A percentile compares a stretch with the other conserved stretches of the same genome.
Conservation (phyloP, 2,329 filamentous ascomycete genomes). For the Lecanicillium sp. region DNA sequence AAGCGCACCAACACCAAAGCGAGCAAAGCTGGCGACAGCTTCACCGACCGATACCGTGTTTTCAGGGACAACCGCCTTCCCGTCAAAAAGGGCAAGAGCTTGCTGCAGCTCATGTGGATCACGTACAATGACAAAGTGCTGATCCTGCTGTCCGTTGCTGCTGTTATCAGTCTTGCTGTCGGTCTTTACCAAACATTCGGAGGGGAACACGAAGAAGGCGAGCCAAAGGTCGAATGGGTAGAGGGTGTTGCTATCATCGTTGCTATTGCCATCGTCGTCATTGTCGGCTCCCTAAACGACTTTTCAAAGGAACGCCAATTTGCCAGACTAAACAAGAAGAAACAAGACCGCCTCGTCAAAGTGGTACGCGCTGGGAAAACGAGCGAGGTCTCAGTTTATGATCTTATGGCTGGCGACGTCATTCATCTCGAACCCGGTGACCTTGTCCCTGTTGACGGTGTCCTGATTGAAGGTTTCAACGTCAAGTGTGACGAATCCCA, state of each 20-base stretch:
- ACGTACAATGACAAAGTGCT: constrained; percentile 79
- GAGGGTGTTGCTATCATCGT: constrained; percentile 76
- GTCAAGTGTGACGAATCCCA: constrained; percentile 73
- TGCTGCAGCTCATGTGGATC: constrained; percentile 70
- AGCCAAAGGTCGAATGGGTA: constrained; percentile 64
- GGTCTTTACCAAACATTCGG: constrained; percentile 71
- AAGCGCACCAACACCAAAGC: constrained; percentile 8
- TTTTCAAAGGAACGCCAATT: constrained; percentile 77
- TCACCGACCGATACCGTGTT: constrained; percentile 59
- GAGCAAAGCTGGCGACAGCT: constrained; percentile 25
- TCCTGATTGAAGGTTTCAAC: constrained; percentile 64
- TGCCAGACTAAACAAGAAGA: constrained; percentile 70
- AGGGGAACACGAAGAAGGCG: constrained; percentile 36
- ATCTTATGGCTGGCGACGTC: constrained; percentile 62
- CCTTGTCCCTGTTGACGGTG: constrained; percentile 64
- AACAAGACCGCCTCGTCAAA: constrained; percentile 67
- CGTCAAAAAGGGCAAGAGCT: constrained; percentile 64
- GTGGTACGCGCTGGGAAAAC: constrained; percentile 63
- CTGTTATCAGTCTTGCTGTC: constrained; percentile 63
- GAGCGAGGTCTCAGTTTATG: constrained; percentile 60
- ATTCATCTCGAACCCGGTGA: constrained; percentile 68
- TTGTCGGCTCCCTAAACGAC: constrained; percentile 71
- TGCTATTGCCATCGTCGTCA: constrained; percentile 69
- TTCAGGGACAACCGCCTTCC: constrained; percentile 66
- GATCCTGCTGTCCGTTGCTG: constrained; percentile 62